Evolutionary conservation across 371 early-diverging fungal species (phyloP), one percentile per base, ranked within the genome.

Genomic region (Saksenaea oblongispora): DNA sequence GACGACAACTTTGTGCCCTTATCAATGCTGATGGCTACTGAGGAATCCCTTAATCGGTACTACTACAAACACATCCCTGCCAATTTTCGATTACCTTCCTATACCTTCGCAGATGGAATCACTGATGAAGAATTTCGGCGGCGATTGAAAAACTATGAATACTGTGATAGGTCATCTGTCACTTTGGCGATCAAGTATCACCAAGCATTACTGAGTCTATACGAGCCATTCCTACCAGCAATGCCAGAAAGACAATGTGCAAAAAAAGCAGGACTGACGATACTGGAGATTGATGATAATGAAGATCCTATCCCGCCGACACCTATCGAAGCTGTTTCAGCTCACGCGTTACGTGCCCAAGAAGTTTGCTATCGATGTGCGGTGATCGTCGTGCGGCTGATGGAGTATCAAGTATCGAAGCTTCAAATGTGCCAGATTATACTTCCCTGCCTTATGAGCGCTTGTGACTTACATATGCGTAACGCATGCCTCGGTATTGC

Each of bases 391-490:
- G 70, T 76, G 0, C 74, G 79, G 3, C 56, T 79, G 15, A 44
- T 74, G 22, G 76, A 79, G 15, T 74, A 70, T 51, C 66, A 69
- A 44, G 62, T 70, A 28, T 65, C 53, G 1, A 39, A 41, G 5
- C 51, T 73, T 3, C 56, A 61, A 17, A 54, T 62, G 18, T 76
- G 76, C 34, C 68, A 66, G 5, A 58, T 70, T 26, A 39, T 72
- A 11, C 57, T 63, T 26, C 66, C 76, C 1, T 62, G 63, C 1
- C 59, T 79, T 1, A n/a, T 72, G 35, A 63, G 64, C 51, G 76
- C 74, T 3, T 79, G 79, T 72, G 79, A 79, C 44, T 65, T 68
- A 0, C 65, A 74, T 47, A 54, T 72, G 56, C 71, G 74, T 15
- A 76, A 76, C 59, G 66, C 76, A 9, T 76, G 74, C 15, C 34